Evolutionary conservation across 140 eudicot species (phyloP).

Genomic region (Anethum foeniculum): DNA sequence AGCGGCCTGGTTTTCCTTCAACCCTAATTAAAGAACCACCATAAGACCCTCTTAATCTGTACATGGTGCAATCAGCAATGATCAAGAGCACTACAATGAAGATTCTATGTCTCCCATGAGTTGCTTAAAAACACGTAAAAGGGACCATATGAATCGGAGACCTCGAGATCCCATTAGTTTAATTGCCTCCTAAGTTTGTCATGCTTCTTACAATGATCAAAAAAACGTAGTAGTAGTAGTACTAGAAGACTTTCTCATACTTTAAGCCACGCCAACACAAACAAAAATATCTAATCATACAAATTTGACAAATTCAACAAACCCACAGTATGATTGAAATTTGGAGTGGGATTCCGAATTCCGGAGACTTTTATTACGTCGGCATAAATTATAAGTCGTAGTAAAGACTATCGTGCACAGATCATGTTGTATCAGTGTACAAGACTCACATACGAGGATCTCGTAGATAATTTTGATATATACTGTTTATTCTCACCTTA

Average conservation of each 20-base stretch:
- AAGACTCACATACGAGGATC: too few species aligned
- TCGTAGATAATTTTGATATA: too few species aligned
- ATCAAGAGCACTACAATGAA: conserved; percentile 1
- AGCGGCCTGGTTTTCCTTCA: not conserved
- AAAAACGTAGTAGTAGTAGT: not conserved
- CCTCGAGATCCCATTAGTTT: not conserved
- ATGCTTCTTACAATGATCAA: not conserved
- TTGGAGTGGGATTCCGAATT: not conserved
- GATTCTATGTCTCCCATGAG: not conserved
- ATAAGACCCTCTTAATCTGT: not conserved
- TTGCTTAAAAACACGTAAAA: conserved; percentile 1
- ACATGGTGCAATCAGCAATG: conserved; percentile 2
- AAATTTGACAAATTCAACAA: not conserved
- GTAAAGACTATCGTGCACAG: too few species aligned
- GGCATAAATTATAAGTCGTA: not conserved
- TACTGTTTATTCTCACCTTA: too few species aligned
- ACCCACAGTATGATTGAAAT: not conserved
- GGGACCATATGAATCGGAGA: not conserved
- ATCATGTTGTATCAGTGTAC: not conserved
- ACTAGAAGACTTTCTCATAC: not conserved
- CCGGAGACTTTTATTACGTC: not conserved
- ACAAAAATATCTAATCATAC: not conserved
- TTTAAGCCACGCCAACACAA: conserved; percentile 9
- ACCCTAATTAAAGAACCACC: too few species aligned
- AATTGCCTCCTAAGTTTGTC: not conserved